Percentiles rank a stretch among this genome's conserved stretches.
Conservation (phyloP, 257 asterid species). For the Leptodermis oblonga region DNA sequence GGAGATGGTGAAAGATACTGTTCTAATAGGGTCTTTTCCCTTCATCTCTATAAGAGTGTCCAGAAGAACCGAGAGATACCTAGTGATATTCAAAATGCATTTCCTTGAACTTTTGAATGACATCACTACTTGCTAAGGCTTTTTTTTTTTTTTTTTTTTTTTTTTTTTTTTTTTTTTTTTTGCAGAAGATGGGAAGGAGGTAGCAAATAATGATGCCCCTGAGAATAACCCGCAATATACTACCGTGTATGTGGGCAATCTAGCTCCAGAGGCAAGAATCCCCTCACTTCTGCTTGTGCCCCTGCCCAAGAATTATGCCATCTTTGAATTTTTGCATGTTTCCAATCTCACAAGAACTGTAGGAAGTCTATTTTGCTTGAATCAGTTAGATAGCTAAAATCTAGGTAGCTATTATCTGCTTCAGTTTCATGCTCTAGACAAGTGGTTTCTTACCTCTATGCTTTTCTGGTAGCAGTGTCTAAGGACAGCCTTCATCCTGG, state of each 20-base stretch:
- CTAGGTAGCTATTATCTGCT: not conserved
- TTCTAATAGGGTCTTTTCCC: not conserved
- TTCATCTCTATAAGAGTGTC: not conserved
- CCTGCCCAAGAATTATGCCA: too few relatives aligned
- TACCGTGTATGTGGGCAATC: conserved; percentile 91
- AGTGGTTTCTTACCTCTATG: not conserved
- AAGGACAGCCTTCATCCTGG: not conserved
- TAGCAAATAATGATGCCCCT: conserved; percentile 67
- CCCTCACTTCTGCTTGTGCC: not conserved
- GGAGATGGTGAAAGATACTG: not conserved
- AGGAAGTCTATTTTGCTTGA: not conserved
- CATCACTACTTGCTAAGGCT: not conserved
- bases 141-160: conserved; percentile 22
- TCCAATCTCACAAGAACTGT: not conserved
- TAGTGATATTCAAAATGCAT: not conserved
- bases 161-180: conserved; percentile 19
- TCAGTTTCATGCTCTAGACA: too few relatives aligned
- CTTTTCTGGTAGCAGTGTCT: not conserved
- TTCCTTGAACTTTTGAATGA: not conserved
- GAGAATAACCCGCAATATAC: conserved; percentile 86
- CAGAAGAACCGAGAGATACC: not conserved
- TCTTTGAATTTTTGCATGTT: too few relatives aligned
- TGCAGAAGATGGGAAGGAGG: conserved; percentile 82
- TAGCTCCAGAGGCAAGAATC: conserved; percentile 75
- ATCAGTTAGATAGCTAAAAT: not conserved